Base-by-base conservation (phyloP, 2,329 filamentous ascomycete species). In the Penicillium frequentans region DNA sequence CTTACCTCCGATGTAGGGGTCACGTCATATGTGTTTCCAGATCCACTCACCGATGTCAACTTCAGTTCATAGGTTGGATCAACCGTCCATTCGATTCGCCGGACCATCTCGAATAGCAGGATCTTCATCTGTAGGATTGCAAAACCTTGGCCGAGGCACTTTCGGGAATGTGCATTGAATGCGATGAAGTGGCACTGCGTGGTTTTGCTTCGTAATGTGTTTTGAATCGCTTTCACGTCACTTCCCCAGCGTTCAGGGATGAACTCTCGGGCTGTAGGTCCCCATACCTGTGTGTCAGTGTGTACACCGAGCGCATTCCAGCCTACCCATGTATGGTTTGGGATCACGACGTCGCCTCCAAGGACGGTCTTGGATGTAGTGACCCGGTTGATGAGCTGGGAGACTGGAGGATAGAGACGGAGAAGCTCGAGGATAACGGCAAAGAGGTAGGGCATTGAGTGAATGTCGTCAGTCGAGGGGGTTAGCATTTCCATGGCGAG, bases 361-460 rank as follows among this genome's bases (percentile, higher is more conserved):
- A 71, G 60, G 24, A 66, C 58, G 13, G 71, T 67, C 0, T 73
- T 64, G 2, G 62, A 59, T 3, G 59, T 50, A 0, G 73, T 74
- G 4, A 73, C 73, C 6, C 79, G 74, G 53, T 82, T 82, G 60
- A 82, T 77, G 43, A 83, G 70, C 56, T 82, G 79, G 0, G 73
- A 76, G 50, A 83, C 76, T 8, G 81, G 80, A 0, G 81, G 81
- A 55, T 78, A 80, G 46, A 83, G 70, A 2, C 81, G 77, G 13
- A 82, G 72, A 23, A 72, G 68, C 52, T 83, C 80, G 59, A 79
- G 77, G 21, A 82, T 68, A 24, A 79, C 71, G 0, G 80, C 68
- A 1, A 75, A 79, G 6, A 82, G 68, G 31, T 74, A 73, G 0
- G 79, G 78, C 27, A 81, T 68, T 33, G 71, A 67, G 43, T 74